Percentiles rank a stretch among this genome's conserved stretches.
Conservation (phyloP, 129 eudicot genomes). For the Tagetes erecta region DNA sequence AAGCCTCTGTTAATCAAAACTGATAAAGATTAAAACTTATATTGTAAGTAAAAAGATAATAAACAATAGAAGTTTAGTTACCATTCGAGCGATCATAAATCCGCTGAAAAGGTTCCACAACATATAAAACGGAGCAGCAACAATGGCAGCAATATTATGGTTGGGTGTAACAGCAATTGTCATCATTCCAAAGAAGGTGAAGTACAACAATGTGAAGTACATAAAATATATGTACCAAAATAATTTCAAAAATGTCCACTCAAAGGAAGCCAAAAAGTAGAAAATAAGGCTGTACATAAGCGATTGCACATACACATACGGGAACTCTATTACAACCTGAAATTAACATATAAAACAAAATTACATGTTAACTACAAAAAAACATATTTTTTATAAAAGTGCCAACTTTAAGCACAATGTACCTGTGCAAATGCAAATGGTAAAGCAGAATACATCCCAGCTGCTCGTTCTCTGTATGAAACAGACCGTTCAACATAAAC, state of each 20-base stretch:
- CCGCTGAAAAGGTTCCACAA: conserved; percentile 96
- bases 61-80: conserved; percentile 23
- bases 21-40: background rate
- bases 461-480: conserved; percentile 85
- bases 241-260: conserved; percentile 55
- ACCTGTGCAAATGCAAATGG: conserved; percentile 96
- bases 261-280: conserved; percentile 81
- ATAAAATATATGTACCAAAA: conserved; percentile 78
- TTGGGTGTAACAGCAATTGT: conserved; percentile 79
- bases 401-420: conserved; percentile 3
- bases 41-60: background rate
- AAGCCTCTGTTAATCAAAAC: conserved; percentile 54
- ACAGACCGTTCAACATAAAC: conserved; percentile 78
- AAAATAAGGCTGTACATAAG: conserved; percentile 67
- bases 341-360: background rate
- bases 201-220: conserved; percentile 81
- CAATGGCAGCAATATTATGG: conserved; percentile 77
- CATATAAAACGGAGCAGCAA: conserved; percentile 89
- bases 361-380: background rate
- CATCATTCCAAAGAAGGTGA: conserved; percentile 94
- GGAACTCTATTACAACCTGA: conserved; percentile 84
- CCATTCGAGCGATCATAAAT: conserved; percentile 77
- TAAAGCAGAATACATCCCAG: conserved; percentile 89
- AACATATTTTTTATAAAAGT: background rate
- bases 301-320: conserved; percentile 75